Conservation (phyloP, 208 protist genomes). For the Acanthamoeba healyi region DNA sequence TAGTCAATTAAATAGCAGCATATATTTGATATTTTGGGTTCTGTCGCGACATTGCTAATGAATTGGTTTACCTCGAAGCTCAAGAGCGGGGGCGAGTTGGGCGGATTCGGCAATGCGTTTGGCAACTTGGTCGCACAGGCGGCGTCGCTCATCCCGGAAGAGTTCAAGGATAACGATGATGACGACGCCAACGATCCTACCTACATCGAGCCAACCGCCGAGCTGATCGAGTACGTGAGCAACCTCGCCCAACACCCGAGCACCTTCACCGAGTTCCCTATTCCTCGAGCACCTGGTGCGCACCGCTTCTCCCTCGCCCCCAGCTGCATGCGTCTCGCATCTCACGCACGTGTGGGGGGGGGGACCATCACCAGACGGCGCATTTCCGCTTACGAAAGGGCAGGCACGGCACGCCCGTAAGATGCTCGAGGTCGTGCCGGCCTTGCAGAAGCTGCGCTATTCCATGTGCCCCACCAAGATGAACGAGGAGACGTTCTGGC, state of each 20-base stretch:
- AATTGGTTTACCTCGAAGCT: too few relatives aligned
- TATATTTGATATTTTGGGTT: too few relatives aligned
- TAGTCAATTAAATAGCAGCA: too few relatives aligned
- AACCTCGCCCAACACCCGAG: neutral
- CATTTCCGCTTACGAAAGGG: too few relatives aligned
- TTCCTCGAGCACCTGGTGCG: neutral
- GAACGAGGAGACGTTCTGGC: constrained; percentile 41
- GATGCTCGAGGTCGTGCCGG: neutral
- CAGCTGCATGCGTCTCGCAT: too few relatives aligned
- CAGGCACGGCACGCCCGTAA: neutral
- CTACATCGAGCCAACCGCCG: neutral
- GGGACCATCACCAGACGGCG: too few relatives aligned
- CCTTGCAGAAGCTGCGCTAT: constrained; percentile 23
- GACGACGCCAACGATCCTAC: neutral
- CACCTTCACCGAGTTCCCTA: constrained; percentile 29
- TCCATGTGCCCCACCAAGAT: neutral
- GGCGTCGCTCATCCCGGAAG: too few relatives aligned
- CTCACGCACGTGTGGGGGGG: too few relatives aligned
- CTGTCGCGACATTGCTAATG: too few relatives aligned
- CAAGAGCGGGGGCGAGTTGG: too few relatives aligned
- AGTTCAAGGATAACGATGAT: neutral
- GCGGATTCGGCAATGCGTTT: too few relatives aligned
- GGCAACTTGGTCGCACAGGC: too few relatives aligned
- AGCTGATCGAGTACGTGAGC: constrained; percentile 17
- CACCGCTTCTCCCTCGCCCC: neutral